phyloP scores from a whole-genome alignment of 164 flowering plant species.

The Annona cherimola region DNA sequence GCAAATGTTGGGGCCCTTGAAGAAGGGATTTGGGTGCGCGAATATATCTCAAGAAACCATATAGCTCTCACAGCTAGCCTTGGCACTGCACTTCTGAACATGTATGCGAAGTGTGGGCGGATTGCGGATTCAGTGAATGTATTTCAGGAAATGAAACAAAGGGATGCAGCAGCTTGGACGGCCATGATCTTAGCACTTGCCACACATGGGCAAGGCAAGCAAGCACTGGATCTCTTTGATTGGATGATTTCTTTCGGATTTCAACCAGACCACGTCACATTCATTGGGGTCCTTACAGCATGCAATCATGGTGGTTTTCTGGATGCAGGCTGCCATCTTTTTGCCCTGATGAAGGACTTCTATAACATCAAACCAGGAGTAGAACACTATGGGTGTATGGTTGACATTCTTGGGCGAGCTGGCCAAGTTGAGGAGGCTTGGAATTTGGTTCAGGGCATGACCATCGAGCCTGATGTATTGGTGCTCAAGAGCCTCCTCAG shows the following conservation, averaged over 20 bases:
- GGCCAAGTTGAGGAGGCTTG: slow-evolving; percentile 39
- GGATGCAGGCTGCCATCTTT: slow-evolving; percentile 28
- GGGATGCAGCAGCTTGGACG: slow-evolving; percentile 47
- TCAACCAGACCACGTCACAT: slow-evolving; percentile 47
- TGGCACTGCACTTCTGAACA: slow-evolving; percentile 34
- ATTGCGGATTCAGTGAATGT: slow-evolving; percentile 28
- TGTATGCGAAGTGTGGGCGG: slow-evolving; percentile 40
- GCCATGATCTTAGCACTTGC: slow-evolving; percentile 56
- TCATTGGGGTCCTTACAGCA: slow-evolving; percentile 42
- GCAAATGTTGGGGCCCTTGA: slow-evolving; percentile 38
- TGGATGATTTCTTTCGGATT: slow-evolving; percentile 34
- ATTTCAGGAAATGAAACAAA: slow-evolving; percentile 31
- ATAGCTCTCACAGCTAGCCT: slow-evolving; percentile 31
- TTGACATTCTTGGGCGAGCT: slow-evolving; percentile 41
- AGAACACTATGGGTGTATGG: slow-evolving; percentile 48
- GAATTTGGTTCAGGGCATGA: slow-evolving; percentile 33
- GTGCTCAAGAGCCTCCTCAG: slow-evolving; percentile 37
- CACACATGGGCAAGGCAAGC: slow-evolving; percentile 40
- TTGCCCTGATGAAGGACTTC: slow-evolving; percentile 31
- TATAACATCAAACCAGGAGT: slow-evolving; percentile 34
- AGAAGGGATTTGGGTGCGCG: slow-evolving; percentile 37
- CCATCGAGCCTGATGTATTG: slow-evolving; percentile 29
- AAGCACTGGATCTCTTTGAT: slow-evolving; percentile 37
- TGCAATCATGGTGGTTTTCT: slow-evolving; percentile 39
- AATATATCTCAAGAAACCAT: slow-evolving; percentile 22